Evolutionary conservation across 2,329 filamentous ascomycete species (phyloP).

Genomic region (Clonostachys sp.): DNA sequence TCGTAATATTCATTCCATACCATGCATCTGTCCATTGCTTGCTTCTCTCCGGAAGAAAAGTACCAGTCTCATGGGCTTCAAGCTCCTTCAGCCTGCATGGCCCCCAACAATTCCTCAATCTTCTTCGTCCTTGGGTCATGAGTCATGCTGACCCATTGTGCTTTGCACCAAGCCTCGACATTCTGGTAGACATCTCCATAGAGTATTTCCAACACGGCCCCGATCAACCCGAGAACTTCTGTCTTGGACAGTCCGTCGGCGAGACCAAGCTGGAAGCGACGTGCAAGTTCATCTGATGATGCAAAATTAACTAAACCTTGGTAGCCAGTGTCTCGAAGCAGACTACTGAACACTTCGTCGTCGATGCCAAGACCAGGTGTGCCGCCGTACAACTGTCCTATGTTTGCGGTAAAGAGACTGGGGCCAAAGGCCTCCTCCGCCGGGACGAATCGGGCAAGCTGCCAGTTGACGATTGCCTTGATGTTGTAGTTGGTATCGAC

Average conservation of each 20-base stretch:
- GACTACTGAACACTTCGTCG: neutral
- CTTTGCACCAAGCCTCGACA: too few relatives aligned
- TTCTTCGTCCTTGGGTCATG: too few relatives aligned
- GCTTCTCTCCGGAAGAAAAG: too few relatives aligned
- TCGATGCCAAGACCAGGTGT: neutral
- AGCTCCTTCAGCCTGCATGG: too few relatives aligned
- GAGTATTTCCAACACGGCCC: neutral
- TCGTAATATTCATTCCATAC: too few relatives aligned
- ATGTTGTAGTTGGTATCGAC: constrained; percentile 38
- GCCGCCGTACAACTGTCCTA: neutral
- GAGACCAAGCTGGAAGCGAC: neutral
- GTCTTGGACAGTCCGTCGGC: neutral
- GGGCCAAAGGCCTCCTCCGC: constrained; percentile 2
- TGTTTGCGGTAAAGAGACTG: constrained; percentile 1
- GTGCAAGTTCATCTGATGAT: neutral
- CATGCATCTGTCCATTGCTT: too few relatives aligned
- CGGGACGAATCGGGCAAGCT: constrained; percentile 16
- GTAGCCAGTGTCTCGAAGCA: neutral
- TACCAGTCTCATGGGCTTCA: too few relatives aligned
- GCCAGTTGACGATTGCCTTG: constrained; percentile 42
- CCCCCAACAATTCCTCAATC: too few relatives aligned
- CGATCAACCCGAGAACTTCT: neutral
- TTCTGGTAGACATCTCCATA: neutral
- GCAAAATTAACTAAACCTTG: neutral
- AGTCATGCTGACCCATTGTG: too few relatives aligned